These are phyloP conservation scores for Fusarium concolor DNA, from an alignment of 2,329 filamentous ascomycete species.

Conservation along the genomic window DNA sequence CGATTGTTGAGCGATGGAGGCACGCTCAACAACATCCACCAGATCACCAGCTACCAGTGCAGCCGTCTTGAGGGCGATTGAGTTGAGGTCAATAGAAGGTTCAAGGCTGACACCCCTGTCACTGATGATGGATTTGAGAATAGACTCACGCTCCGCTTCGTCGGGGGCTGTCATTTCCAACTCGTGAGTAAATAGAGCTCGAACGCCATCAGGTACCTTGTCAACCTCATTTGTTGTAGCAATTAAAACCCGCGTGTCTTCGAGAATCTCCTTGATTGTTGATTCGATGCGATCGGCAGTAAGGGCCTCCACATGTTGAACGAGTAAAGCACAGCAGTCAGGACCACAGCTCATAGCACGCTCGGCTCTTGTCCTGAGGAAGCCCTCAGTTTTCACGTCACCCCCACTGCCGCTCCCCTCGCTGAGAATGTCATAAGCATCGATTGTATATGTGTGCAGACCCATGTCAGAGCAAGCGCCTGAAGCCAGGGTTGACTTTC, in stretches of 20 bases:
- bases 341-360: constrained; percentile 89
- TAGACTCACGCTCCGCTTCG: constrained; percentile 89
- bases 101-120: constrained; percentile 82
- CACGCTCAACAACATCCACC: constrained; percentile 92
- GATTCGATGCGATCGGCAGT: constrained; percentile 91
- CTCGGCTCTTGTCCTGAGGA: constrained; percentile 87
- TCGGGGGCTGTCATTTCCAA: constrained; percentile 93
- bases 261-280: constrained; percentile 84
- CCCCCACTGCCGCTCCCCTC: constrained; percentile 84
- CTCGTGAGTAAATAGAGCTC: constrained; percentile 94
- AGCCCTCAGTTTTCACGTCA: constrained; percentile 94
- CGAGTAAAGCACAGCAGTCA: constrained; percentile 83
- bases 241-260: constrained; percentile 84
- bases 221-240: constrained; percentile 96
- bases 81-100: constrained; percentile 83
- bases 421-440: constrained; percentile 94
- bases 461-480: constrained; percentile 89
- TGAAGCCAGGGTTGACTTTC: constrained; percentile 83
- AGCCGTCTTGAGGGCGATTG: constrained; percentile 93
- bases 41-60: constrained; percentile 94
- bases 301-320: constrained; percentile 90
- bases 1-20: constrained; percentile 78
- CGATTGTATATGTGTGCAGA: constrained; percentile 87
- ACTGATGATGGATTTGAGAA: constrained; percentile 81
- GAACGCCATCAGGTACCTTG: constrained; percentile 89